Conservation (phyloP, 208 protist genomes). For the Acanthamoeba triangularis region DNA sequence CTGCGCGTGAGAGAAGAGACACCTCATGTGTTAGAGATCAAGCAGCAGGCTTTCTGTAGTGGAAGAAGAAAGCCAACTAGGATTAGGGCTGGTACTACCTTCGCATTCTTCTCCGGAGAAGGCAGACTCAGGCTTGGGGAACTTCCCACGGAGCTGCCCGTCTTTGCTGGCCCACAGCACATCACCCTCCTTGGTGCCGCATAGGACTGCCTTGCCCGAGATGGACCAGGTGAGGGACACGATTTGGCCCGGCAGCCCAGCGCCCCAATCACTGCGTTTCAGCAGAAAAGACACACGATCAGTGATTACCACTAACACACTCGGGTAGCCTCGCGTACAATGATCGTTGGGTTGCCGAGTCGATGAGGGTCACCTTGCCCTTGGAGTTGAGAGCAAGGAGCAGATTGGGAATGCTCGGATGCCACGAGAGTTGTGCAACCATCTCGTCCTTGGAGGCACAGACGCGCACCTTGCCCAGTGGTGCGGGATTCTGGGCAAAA, state of each 20-base stretch:
- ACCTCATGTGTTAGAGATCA: too few relatives aligned
- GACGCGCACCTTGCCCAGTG: constrained; percentile 45
- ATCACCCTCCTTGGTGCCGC: background rate
- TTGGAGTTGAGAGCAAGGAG: constrained; percentile 9
- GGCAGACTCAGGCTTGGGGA: background rate
- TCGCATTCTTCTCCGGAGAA: background rate
- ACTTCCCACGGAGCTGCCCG: background rate
- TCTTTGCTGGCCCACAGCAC: constrained; percentile 14
- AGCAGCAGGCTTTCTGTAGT: background rate
- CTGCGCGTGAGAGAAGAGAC: background rate
- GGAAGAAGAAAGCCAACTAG: too few relatives aligned
- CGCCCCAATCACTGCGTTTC: background rate
- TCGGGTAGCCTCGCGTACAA: background rate
- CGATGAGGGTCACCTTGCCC: constrained; percentile 30
- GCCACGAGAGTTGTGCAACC: background rate
- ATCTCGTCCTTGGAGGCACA: constrained; percentile 17
- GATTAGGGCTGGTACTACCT: background rate
- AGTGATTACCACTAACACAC: background rate
- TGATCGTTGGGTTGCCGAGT: background rate
- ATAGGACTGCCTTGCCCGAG: background rate
- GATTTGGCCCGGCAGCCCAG: background rate
- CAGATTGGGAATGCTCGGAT: constrained; percentile 7
- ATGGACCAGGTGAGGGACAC: background rate
- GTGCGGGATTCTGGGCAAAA: background rate
- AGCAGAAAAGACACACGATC: background rate